These are phyloP conservation scores for Thraustotheca clavata DNA, from an alignment of 352 stramenopile species.

Conservation along the genomic window DNA sequence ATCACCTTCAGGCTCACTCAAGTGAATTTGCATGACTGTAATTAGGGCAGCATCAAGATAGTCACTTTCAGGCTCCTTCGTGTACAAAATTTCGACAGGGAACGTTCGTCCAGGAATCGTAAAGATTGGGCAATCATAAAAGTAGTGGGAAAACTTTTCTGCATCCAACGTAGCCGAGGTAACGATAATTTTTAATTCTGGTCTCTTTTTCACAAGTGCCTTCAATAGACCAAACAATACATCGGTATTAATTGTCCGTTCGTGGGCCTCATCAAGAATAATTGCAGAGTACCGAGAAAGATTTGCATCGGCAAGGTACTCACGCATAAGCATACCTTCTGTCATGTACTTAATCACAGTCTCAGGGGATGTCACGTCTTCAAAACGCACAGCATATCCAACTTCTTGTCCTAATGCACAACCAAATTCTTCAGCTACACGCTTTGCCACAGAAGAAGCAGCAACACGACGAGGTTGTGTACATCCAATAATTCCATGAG, in stretches of 20 bases:
- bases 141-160: slow-evolving; percentile 97
- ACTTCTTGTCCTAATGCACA: slow-evolving; percentile 90
- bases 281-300: slow-evolving; percentile 93
- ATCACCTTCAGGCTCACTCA: slow-evolving; percentile 96
- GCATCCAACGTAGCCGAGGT: slow-evolving; percentile 95
- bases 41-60: slow-evolving; percentile 97
- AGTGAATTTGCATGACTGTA: slow-evolving; percentile 99
- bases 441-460: slow-evolving; percentile 95
- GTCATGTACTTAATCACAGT: slow-evolving; percentile 99
- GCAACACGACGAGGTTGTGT: slow-evolving; percentile 98
- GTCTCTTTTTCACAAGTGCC: slow-evolving; percentile 70
- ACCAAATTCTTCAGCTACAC: slow-evolving; percentile 96
- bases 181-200: slow-evolving; percentile 87
- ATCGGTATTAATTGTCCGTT: slow-evolving; percentile 97
- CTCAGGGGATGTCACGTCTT: slow-evolving; percentile 76
- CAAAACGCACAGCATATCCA: slow-evolving; percentile 88
- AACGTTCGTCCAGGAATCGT: slow-evolving; percentile 98
- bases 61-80: slow-evolving; percentile 96
- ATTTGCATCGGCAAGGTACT: slow-evolving; percentile 96
- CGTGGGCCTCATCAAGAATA: slow-evolving; percentile 98
- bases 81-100: slow-evolving; percentile 97
- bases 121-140: slow-evolving; percentile 97
- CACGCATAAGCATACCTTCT: slow-evolving; percentile 98
- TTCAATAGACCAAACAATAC: slow-evolving; percentile 97
- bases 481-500: slow-evolving; percentile 94